A percentile compares a stretch with the other conserved stretches of the same genome.
phyloP scores from a whole-genome alignment of 1,139 yeast species.

The Blastobotrys buckinghamii region DNA sequence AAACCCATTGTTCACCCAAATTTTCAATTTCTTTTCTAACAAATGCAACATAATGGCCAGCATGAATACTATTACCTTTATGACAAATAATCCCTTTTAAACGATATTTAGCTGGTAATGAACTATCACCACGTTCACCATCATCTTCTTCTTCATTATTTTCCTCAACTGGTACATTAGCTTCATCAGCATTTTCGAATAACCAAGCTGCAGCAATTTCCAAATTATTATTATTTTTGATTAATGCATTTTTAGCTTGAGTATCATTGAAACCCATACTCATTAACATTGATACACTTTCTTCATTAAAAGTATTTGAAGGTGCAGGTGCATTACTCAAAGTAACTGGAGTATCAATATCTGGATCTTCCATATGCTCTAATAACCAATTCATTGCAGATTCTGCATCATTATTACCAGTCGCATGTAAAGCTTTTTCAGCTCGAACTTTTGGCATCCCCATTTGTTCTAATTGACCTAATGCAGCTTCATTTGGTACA shows the following conservation, averaged over 20 bases:
- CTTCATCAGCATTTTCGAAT: slow-evolving; percentile 58
- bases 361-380: slow-evolving; percentile 80
- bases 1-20: slow-evolving; percentile 55
- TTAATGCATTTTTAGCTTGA: slow-evolving; percentile 64
- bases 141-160: slow-evolving; percentile 23
- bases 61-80: slow-evolving; percentile 89
- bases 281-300: slow-evolving; percentile 46
- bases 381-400: slow-evolving; percentile 89
- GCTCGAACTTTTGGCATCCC: slow-evolving; percentile 77
- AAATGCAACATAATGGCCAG: slow-evolving; percentile 94
- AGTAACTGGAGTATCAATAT: slow-evolving; percentile 53
- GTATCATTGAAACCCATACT: slow-evolving; percentile 73
- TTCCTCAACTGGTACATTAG: slow-evolving; percentile 11
- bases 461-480: slow-evolving; percentile 61
- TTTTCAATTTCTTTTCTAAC: slow-evolving; percentile 43
- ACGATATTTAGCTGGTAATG: slow-evolving; percentile 40
- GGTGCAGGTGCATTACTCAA: slow-evolving; percentile 30
- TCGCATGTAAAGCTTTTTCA: slow-evolving; percentile 59
- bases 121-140: slow-evolving; percentile 21
- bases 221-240: slow-evolving; percentile 50
- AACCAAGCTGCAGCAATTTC: slow-evolving; percentile 90
- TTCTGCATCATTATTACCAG: slow-evolving; percentile 67
- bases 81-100: slow-evolving; percentile 80
- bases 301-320: slow-evolving; percentile 23
- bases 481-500: slow-evolving; percentile 49